Conservation (phyloP, 2,329 filamentous ascomycete species). For the Diaporthe capsici region DNA sequence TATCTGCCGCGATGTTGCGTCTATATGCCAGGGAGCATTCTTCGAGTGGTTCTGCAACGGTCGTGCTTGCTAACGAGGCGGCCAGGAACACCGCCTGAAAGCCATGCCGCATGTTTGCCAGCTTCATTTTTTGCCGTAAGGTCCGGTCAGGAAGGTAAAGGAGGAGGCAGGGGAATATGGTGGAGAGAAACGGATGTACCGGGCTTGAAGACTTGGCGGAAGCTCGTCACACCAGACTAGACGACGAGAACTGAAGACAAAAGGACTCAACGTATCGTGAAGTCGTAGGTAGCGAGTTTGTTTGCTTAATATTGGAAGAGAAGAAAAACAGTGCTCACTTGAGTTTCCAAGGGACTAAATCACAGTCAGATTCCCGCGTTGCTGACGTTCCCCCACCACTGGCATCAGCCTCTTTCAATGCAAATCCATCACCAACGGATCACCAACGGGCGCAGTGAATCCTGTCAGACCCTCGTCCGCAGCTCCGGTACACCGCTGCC, state of each 20-base stretch:
- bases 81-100: slow-evolving; percentile 1
- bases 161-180: too few species aligned
- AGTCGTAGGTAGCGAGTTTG: neutral
- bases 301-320: neutral
- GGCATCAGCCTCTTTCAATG: neutral
- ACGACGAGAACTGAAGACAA: neutral
- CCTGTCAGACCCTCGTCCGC: neutral
- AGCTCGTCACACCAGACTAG: neutral
- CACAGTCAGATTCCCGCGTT: slow-evolving; percentile 16
- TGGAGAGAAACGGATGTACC: neutral
- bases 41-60: slow-evolving; percentile 2
- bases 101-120: neutral
- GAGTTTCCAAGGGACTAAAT: neutral
- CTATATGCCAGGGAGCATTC: neutral
- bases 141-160: neutral
- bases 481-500: neutral
- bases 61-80: slow-evolving; percentile 1
- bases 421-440: slow-evolving; percentile 14
- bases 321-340: neutral
- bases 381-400: neutral
- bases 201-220: neutral
- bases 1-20: neutral
- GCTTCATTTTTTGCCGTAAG: neutral
- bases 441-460: slow-evolving; percentile 16
- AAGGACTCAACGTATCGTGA: neutral